Base-by-base conservation (phyloP, 2,329 filamentous ascomycete genomes). In the Diaporthe amygdali region DNA sequence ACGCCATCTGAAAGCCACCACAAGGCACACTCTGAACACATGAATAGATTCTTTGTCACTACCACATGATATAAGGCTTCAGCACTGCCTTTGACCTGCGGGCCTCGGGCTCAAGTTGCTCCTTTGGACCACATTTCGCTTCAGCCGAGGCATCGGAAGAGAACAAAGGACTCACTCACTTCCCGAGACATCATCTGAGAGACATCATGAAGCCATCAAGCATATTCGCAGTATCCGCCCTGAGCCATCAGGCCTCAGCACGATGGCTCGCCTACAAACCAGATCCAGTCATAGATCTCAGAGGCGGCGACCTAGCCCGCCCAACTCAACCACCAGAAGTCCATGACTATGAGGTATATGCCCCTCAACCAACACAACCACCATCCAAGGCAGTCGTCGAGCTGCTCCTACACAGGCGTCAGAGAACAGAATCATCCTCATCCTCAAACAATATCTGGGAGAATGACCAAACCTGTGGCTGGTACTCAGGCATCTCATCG, bases 381-480 rank as follows among this genome's bases (percentile, higher is more conserved):
- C 67, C 67, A 20, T 67, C 73, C 4, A 55, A 76, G 9, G 70
- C 66, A 8, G 70, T 72, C 5, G 47, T 76, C n/a, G 74, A 77
- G 30, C 68, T 77, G 25, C 71, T 74, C 37, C 74, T 74, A 49
- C 72, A 73, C 41, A 68, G 72, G 15, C 71, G 25, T 37, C 25
- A 73, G 34, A 64, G 44, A 5, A 49, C 52, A 71, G 70, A 70
- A 7, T 72, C 70, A 2, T 63, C 66, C 1, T 41, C 69, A 4
- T 39, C 69, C 27, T 52, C 63, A 41, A 51, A 61, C 2, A 75
- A 76, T 59, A 75, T 73, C 12, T 79, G 75, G 76, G 44, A 75
- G 30, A 73, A 78, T 27, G 68, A 67, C 3, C 61, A 70, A 6
- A 79, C 78, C 3, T 79, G 78, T 66, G 78, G 77, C 20, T 79